Evolutionary conservation across 163 green algal genomes (phyloP), one percentile per base, ranked within the genome.

Genomic region (Chlamydomonas reinhardtii): DNA sequence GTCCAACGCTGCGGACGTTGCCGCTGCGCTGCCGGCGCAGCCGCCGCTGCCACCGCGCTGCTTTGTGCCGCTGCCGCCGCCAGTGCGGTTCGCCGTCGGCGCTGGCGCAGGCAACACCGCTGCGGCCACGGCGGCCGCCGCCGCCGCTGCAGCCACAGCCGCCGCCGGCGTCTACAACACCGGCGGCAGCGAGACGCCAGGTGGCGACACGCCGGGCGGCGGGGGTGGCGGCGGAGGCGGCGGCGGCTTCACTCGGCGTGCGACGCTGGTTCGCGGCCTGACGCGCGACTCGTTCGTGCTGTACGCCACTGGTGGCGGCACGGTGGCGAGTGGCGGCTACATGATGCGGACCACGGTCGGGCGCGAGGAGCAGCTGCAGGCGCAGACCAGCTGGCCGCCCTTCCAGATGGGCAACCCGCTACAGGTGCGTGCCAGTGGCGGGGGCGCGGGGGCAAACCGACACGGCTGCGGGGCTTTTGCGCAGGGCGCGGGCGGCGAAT

Each of bases 341-440:
- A 86, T 79, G 80, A 43, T 86, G 80, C 69, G 69, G 0, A 86
- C 80, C 34, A 54, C 52, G 22, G 73, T 70, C 19, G 27, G 19
- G 0, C 69, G 35, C 14, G 70, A 54, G 56, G 80, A 29, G 56
- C 27, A 54, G 32, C 52, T 71, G 34, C 70, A 56, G 20, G 54
- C 27, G 52, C 70, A 85, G 20, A 16, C 68, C 24, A 27, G 2
- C 56, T 86, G 80, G 80, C 69, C 29, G 16, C 80, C 69, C 34
- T 79, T 86, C 34, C 31, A 66, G 31, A 65, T 86, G 70, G 80
- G 80, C 22, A 86, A 86, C 69, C 80, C 80, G 34, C 80, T 86
- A 35, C 54, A 73, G 34, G 79, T 86, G 54, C 24, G 56, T n/a
- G n/a, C n/a, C n/a, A n/a, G n/a, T n/a, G 17, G 48, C 24, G 48